Base-by-base conservation (phyloP, 495 filamentous ascomycete genomes). In the Penicillium nucicola region DNA sequence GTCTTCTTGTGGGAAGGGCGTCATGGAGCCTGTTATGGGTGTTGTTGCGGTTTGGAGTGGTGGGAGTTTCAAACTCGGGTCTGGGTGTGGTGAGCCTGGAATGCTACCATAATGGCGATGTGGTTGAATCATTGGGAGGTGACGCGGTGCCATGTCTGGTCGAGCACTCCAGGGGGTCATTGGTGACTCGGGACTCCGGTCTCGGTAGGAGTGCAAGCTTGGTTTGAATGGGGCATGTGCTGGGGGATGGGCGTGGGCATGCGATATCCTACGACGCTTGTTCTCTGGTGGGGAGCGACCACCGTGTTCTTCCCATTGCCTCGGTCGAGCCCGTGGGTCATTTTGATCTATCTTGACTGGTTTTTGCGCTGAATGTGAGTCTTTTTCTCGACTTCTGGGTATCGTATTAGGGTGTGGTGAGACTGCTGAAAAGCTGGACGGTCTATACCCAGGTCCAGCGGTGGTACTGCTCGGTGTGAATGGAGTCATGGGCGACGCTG, bases 241-340 rank as follows among this genome's bases (percentile, higher is more conserved):
- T 28, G 25, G 25, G 25, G 25, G 25, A 28, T 28, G 19, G 6
- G 41, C 39, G 2, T 67, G 25, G 25, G 25, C 22, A 23, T 23
- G 62, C 7, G 66, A 58, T 34, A 77, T 74, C 4, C 82, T 77
- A 13, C 83, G 78, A 39, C 83, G 77, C 61, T 86, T 88, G 4
- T 67, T 53, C 23, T 82, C 83, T 5, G 78, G 72, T 4, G 78
- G 72, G 4, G 78, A 75, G 15, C 50, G 47, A 35, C 32, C 48
- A 10, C 40, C 48, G 30, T 51, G 59, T 7, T 67, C 68, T 8
- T 69, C 69, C 44, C 55, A 63, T 20, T 62, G 62, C 18, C 68
- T 57, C 9, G 54, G 57, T 1, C 63, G 64, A 14, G 62, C 41
- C 15, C 55, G 59, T 10, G 52, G 35, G 2, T 67, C 67, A 5